phyloP scores from a whole-genome alignment of 2,329 filamentous ascomycete species.

The Xylariaceae sp. region DNA sequence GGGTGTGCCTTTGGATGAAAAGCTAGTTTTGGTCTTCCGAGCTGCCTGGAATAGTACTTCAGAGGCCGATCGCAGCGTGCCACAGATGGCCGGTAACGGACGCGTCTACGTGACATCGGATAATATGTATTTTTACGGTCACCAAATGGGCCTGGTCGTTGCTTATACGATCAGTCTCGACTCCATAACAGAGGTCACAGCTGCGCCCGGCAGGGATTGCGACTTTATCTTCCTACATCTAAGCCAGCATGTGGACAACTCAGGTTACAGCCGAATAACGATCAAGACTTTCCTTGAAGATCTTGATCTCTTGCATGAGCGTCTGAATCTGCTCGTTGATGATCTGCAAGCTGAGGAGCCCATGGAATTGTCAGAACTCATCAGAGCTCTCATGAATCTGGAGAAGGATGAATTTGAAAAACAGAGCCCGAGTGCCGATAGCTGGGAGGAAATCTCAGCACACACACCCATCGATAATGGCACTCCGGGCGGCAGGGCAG shows the following conservation, averaged over 20 bases:
- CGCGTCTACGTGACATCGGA: slow-evolving; percentile 85
- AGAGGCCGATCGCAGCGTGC: slow-evolving; percentile 45
- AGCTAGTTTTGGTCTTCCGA: slow-evolving; percentile 87
- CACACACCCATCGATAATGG: slow-evolving; percentile 63
- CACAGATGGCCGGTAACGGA: slow-evolving; percentile 65
- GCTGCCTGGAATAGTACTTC: slow-evolving; percentile 75
- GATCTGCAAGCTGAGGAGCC: slow-evolving; percentile 75
- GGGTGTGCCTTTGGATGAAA: slow-evolving; percentile 73
- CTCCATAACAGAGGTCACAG: slow-evolving; percentile 84
- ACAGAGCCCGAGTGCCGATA: slow-evolving; percentile 76
- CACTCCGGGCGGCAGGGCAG: slow-evolving; percentile 46
- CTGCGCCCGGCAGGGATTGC: slow-evolving; percentile 85
- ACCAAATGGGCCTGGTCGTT: slow-evolving; percentile 87
- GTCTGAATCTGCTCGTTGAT: slow-evolving; percentile 83
- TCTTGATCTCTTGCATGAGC: slow-evolving; percentile 76
- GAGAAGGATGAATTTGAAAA: slow-evolving; percentile 63
- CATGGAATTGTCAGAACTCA: slow-evolving; percentile 67
- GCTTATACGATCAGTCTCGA: slow-evolving; percentile 77
- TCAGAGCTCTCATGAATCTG: slow-evolving; percentile 74
- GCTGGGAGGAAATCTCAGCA: slow-evolving; percentile 82
- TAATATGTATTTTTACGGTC: slow-evolving; percentile 94
- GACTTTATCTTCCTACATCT: slow-evolving; percentile 90
- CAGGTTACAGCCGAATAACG: slow-evolving; percentile 72
- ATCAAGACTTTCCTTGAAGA: slow-evolving; percentile 94
- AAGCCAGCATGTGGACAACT: slow-evolving; percentile 62